Evolutionary conservation across 345 rosid genomes (phyloP).

Genomic region (Erucastrum elatum): DNA sequence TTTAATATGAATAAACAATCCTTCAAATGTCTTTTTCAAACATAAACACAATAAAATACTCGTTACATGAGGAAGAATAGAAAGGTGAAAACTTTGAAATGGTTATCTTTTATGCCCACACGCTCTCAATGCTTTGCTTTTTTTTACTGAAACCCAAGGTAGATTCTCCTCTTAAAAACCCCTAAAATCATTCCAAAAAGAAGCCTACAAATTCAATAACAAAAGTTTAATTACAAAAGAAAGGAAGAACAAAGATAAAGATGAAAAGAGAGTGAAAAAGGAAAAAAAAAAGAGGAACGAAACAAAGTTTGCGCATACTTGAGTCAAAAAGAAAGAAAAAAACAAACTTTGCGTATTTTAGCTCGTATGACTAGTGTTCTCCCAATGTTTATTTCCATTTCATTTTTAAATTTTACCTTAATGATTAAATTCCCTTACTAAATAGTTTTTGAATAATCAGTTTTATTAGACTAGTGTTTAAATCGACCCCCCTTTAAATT

Average conservation of each 20-base stretch:
- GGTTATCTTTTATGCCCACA: slow-evolving; percentile 40
- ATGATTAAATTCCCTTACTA: slow-evolving; percentile 22
- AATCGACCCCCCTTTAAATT: neutral
- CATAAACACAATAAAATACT: slow-evolving; percentile 14
- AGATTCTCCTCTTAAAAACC: slow-evolving; percentile 42
- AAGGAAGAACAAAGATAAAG: slow-evolving; percentile 37
- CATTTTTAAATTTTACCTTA: slow-evolving; percentile 33
- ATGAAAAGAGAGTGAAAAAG: slow-evolving; percentile 34
- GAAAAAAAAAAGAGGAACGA: slow-evolving; percentile 30
- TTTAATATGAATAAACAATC: too few relatives aligned
- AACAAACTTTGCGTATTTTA: slow-evolving; percentile 38
- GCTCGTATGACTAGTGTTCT: slow-evolving; percentile 34
- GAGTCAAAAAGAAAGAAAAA: neutral
- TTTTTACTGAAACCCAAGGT: slow-evolving; percentile 39
- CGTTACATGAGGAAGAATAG: slow-evolving; percentile 32
- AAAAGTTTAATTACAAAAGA: slow-evolving; percentile 12
- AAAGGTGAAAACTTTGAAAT: slow-evolving; percentile 38
- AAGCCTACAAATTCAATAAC: slow-evolving; percentile 3
- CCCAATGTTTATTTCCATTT: slow-evolving; percentile 28
- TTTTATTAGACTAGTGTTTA: slow-evolving; percentile 1
- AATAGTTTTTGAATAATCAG: neutral
- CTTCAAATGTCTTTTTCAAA: neutral
- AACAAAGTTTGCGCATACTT: slow-evolving; percentile 35
- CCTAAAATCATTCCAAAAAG: slow-evolving; percentile 45
- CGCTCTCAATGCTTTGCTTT: slow-evolving; percentile 31